Evolutionary conservation across 345 rosid genomes (phyloP).

Genomic region (Citrus glauca): DNA sequence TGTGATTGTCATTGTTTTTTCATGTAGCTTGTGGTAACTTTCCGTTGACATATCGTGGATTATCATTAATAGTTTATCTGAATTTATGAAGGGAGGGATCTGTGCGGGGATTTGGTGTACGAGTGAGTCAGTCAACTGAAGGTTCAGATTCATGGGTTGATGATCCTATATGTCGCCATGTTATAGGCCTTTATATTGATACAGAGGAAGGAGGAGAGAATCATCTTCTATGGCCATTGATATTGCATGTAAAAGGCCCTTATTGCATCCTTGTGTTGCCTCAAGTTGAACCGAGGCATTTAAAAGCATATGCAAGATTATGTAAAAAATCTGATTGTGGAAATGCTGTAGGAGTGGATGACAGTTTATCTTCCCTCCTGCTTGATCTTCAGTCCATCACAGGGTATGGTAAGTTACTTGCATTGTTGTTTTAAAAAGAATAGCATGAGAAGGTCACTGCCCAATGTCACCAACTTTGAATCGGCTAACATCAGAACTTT

Average conservation of each 20-base stretch:
- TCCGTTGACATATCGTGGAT: background rate
- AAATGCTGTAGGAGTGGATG: constrained; percentile 62
- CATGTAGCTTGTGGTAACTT: background rate
- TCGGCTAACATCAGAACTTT: background rate
- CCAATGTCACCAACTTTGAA: background rate
- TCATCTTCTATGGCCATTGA: constrained; percentile 71
- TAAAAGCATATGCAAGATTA: constrained; percentile 47
- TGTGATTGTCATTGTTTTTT: background rate
- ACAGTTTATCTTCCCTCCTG: constrained; percentile 67
- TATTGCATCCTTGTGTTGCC: constrained; percentile 69
- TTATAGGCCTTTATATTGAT: constrained; percentile 54
- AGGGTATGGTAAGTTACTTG: constrained; percentile 74
- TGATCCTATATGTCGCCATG: constrained; percentile 81
- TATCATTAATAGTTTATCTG: background rate
- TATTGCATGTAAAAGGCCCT: constrained; percentile 61
- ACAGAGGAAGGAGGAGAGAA: constrained; percentile 40
- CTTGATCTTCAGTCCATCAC: constrained; percentile 93
- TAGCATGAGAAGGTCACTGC: background rate
- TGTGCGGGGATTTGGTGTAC: constrained; percentile 65
- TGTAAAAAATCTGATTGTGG: constrained; percentile 76
- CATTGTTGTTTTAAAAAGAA: constrained; percentile 5
- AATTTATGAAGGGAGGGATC: constrained; percentile 72
- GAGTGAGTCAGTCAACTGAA: constrained; percentile 56
- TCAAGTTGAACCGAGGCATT: constrained; percentile 66
- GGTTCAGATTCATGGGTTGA: constrained; percentile 97